Conservation (phyloP, 495 filamentous ascomycete species). For the Podospora tetraspora region DNA sequence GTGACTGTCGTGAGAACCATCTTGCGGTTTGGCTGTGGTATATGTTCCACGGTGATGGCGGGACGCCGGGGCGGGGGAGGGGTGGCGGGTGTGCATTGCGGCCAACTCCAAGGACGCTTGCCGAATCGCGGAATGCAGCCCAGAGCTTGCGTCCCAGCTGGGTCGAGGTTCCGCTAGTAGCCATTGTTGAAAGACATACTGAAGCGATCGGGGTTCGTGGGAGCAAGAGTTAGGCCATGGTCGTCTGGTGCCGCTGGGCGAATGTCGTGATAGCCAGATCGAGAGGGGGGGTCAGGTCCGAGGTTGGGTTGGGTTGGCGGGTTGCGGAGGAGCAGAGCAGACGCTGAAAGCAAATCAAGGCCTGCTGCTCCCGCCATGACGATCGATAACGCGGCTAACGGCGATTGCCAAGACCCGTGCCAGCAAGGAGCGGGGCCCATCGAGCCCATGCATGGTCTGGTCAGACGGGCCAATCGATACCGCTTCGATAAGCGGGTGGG, state of each 20-base stretch:
- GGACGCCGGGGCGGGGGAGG: constrained; percentile 15
- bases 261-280: not conserved
- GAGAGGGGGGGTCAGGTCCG: not conserved
- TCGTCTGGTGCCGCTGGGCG: constrained; percentile 1
- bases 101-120: constrained; percentile 31
- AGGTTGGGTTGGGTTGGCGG: not conserved
- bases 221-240: constrained; percentile 23
- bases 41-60: constrained; percentile 10
- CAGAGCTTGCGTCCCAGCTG: constrained; percentile 43
- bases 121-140: constrained; percentile 40
- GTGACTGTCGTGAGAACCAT: constrained; percentile 10
- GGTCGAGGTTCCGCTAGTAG: constrained; percentile 40
- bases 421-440: constrained; percentile 3
- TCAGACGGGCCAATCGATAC: constrained; percentile 32
- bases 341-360: constrained; percentile 11
- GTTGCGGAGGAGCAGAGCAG: constrained; percentile 5
- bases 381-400: constrained; percentile 15
- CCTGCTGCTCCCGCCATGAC: constrained; percentile 22
- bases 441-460: not conserved
- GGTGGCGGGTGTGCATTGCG: constrained; percentile 22
- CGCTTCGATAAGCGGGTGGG: constrained; percentile 20
- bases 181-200: constrained; percentile 43
- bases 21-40: constrained; percentile 17
- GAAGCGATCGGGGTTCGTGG: constrained; percentile 13
- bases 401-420: constrained; percentile 10